Evolutionary conservation across 495 filamentous ascomycete genomes (phyloP).

Genomic region (Penicillium paxilli): DNA sequence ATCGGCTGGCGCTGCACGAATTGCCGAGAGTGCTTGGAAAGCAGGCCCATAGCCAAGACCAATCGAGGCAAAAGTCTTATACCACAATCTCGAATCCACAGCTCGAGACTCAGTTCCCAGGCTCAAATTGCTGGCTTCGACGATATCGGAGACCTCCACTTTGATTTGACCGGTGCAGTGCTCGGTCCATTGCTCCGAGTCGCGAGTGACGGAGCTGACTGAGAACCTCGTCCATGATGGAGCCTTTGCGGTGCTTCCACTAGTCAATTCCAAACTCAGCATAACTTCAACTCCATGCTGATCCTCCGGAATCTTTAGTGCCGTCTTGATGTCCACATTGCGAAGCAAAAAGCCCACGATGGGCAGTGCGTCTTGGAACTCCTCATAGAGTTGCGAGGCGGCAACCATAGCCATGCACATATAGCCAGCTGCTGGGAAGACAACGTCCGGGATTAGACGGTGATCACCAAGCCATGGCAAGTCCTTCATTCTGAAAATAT

Average conservation of each 20-base stretch:
- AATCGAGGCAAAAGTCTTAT: too few relatives aligned
- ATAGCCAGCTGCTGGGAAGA: conserved; percentile 51
- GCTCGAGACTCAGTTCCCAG: too few relatives aligned
- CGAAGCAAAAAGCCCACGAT: too few relatives aligned
- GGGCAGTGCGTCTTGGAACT: not conserved
- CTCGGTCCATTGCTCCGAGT: not conserved
- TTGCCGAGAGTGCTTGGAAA: too few relatives aligned
- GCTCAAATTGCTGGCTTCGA: too few relatives aligned
- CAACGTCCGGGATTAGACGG: conserved; percentile 24
- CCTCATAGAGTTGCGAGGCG: not conserved
- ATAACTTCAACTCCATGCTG: not conserved
- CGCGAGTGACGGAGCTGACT: not conserved
- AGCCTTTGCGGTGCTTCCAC: not conserved
- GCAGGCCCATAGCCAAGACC: too few relatives aligned
- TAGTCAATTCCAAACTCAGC: not conserved
- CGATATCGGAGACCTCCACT: not conserved
- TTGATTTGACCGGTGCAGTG: not conserved
- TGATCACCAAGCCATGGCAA: conserved; percentile 49
- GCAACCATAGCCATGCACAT: conserved; percentile 42
- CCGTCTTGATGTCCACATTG: not conserved
- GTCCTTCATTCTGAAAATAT: not conserved
- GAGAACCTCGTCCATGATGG: not conserved
- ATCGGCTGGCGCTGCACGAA: too few relatives aligned
- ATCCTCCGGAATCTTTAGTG: not conserved
- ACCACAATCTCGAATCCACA: too few relatives aligned